phyloP scores from a whole-genome alignment of 1,284 basidiomycete species.

The Melampsora larici-populina region DNA sequence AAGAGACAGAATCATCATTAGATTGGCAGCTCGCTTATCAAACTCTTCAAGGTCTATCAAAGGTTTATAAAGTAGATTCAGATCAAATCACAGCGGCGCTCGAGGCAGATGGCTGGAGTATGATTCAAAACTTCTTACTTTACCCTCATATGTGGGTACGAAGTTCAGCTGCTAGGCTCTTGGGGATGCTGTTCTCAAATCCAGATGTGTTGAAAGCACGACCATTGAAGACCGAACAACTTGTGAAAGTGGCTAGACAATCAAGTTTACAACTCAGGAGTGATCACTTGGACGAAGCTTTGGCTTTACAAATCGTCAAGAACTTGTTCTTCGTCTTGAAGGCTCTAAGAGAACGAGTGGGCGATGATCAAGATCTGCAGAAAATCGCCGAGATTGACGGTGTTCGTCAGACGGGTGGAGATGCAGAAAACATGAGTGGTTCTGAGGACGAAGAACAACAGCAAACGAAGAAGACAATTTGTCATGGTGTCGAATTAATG shows the following conservation, averaged over 20 bases:
- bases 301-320: conserved; percentile 85
- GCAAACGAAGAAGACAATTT: conserved; percentile 47
- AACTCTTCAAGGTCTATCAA: conserved; percentile 65
- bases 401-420: conserved; percentile 45
- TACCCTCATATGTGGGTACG: conserved; percentile 96
- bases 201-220: conserved; percentile 57
- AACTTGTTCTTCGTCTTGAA: conserved; percentile 88
- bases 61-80: conserved; percentile 58
- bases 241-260: conserved; percentile 72
- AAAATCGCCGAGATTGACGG: conserved; percentile 12
- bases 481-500: conserved; percentile 59
- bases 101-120: conserved; percentile 62
- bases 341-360: conserved; percentile 43
- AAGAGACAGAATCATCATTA: conserved; percentile 56
- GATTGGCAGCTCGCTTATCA: conserved; percentile 86
- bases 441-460: conserved; percentile 51
- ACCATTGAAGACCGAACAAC: conserved; percentile 43
- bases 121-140: conserved; percentile 67
- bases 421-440: conserved; percentile 53
- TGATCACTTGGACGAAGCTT: conserved; percentile 69
- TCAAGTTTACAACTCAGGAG: conserved; percentile 77
- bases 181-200: conserved; percentile 68
- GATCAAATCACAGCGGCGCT: conserved; percentile 54
- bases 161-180: conserved; percentile 70
- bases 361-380: not conserved